phyloP scores from a whole-genome alignment of 139 green algal species.

The Limnomonas spitsbergensis region DNA sequence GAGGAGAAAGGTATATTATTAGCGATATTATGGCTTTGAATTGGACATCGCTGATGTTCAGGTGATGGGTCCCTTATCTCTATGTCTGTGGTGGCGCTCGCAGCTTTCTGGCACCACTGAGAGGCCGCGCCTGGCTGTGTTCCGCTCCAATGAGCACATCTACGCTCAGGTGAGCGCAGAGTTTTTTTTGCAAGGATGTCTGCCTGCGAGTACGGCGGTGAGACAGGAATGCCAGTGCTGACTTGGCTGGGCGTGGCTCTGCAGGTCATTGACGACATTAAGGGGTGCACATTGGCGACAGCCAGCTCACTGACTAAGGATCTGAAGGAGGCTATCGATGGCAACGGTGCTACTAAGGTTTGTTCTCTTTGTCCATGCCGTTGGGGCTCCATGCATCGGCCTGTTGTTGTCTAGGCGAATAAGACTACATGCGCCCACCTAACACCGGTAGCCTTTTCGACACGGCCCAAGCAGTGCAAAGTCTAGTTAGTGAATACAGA shows the following conservation, averaged over 20 bases:
- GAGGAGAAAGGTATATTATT: slow-evolving; percentile 56
- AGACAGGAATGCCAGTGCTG: too few species aligned
- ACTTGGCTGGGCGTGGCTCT: too few species aligned
- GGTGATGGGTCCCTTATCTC: neutral
- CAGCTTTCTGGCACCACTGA: slow-evolving; percentile 87
- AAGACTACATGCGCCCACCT: too few species aligned
- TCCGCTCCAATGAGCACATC: slow-evolving; percentile 95
- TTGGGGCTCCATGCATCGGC: too few species aligned
- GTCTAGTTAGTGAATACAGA: too few species aligned
- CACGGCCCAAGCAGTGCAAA: too few species aligned
- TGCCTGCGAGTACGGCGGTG: neutral
- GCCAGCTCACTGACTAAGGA: slow-evolving; percentile 74
- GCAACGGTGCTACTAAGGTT: slow-evolving; percentile 36
- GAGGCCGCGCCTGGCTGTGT: slow-evolving; percentile 88
- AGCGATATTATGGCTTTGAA: neutral
- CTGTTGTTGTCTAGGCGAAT: too few species aligned
- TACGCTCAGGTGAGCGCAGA: slow-evolving; percentile 86
- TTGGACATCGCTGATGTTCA: neutral
- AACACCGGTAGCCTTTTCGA: too few species aligned
- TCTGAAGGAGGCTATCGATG: slow-evolving; percentile 48
- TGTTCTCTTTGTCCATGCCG: too few species aligned
- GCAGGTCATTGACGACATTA: slow-evolving; percentile 90
- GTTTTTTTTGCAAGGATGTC: neutral
- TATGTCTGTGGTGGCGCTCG: neutral
- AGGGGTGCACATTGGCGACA: slow-evolving; percentile 75